Evolutionary conservation across 177 flowering plant species (phyloP).

Genomic region (Vitis hybrid): DNA sequence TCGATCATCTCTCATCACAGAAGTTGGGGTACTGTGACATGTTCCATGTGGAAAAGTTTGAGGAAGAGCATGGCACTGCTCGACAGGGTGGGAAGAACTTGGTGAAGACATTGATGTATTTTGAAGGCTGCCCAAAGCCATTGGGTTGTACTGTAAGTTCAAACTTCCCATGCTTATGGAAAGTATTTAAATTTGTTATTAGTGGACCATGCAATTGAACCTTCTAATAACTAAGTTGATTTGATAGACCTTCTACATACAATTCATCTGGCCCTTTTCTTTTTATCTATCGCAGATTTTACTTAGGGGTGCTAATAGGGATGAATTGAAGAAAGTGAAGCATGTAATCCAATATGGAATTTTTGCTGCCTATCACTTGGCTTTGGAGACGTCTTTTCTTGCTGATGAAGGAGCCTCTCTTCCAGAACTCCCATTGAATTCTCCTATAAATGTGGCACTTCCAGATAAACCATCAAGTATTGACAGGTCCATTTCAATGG

Average conservation of each 20-base stretch:
- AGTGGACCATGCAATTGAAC: background rate
- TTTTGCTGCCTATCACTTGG: constrained; percentile 99
- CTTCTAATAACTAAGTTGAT: background rate
- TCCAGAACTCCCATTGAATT: constrained; percentile 76
- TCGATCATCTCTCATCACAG: constrained; percentile 81
- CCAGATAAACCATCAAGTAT: constrained; percentile 69
- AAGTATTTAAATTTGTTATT: background rate
- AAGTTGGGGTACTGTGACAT: constrained; percentile 87
- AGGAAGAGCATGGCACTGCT: constrained; percentile 84
- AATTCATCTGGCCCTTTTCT: background rate
- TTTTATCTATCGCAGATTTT: constrained; percentile 58
- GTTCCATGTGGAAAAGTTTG: constrained; percentile 77
- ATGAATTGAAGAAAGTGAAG: constrained; percentile 94
- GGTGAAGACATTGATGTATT: constrained; percentile 87
- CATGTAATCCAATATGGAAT: constrained; percentile 94
- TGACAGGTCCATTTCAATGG: constrained; percentile 81
- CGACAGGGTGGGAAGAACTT: constrained; percentile 76
- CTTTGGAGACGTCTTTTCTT: constrained; percentile 95
- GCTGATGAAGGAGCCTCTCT: constrained; percentile 98
- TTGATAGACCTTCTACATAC: background rate
- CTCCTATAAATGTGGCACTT: constrained; percentile 84
- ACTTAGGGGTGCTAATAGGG: constrained; percentile 87
- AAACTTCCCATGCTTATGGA: background rate
- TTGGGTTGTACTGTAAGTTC: constrained; percentile 91
- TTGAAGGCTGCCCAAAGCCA: constrained; percentile 99